Conservation (phyloP, 2,329 filamentous ascomycete genomes). For the Alternaria ventricosa region DNA sequence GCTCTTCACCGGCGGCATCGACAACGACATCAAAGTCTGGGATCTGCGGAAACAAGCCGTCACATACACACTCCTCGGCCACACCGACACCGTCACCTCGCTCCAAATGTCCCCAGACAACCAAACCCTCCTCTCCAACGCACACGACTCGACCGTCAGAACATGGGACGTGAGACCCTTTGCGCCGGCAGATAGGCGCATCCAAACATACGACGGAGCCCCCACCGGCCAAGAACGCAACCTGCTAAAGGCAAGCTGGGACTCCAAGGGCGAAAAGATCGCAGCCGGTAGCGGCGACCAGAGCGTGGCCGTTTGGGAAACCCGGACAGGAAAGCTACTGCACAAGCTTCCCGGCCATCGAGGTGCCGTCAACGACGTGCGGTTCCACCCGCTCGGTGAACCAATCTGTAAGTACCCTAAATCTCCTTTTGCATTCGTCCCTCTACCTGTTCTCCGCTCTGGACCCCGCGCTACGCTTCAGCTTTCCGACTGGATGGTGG, state of each 20-base stretch:
- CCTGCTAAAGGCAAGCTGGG: constrained; percentile 88
- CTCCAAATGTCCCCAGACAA: constrained; percentile 91
- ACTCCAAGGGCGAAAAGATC: constrained; percentile 82
- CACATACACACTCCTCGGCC: constrained; percentile 85
- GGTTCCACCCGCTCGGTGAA: constrained; percentile 84
- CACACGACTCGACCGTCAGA: constrained; percentile 90
- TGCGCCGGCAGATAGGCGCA: constrained; percentile 82
- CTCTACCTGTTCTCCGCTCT: not conserved
- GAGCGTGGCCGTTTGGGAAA: constrained; percentile 90
- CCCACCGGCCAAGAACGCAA: constrained; percentile 89
- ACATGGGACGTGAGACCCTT: constrained; percentile 98
- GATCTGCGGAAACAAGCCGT: constrained; percentile 90
- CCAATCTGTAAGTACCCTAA: constrained; percentile 75
- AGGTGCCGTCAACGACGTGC: constrained; percentile 92
- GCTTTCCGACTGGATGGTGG: not conserved
- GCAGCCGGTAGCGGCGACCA: constrained; percentile 89
- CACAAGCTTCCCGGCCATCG: constrained; percentile 97
- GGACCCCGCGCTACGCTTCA: not conserved
- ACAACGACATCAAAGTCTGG: constrained; percentile 98
- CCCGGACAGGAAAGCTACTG: constrained; percentile 82
- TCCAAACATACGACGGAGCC: constrained; percentile 92
- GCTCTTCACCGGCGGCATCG: constrained; percentile 91
- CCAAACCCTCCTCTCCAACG: constrained; percentile 86
- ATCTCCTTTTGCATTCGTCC: not conserved
- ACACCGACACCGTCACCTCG: constrained; percentile 90